phyloP scores from a whole-genome alignment of 78 protist genomes.

The Pelomyxa schiedti region DNA sequence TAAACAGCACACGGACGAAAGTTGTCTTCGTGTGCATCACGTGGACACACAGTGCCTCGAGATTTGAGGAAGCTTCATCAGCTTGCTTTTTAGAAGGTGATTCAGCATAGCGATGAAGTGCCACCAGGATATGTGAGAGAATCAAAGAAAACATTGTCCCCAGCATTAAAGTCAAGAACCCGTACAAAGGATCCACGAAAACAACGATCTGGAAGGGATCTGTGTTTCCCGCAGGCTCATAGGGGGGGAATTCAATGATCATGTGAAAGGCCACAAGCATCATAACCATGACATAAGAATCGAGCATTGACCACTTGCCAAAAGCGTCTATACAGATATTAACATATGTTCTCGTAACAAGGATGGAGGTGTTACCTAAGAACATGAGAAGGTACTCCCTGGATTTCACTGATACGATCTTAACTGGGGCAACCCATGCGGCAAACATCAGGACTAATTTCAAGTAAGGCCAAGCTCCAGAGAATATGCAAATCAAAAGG shows the following conservation, averaged over 20 bases:
- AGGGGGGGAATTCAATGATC: neutral
- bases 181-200: conserved; percentile 19
- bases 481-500: conserved; percentile 23
- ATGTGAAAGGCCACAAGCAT: conserved; percentile 26
- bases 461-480: conserved; percentile 53
- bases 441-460: conserved; percentile 14
- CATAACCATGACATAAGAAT: conserved; percentile 17
- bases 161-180: conserved; percentile 17
- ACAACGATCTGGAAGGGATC: neutral
- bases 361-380: too few relatives aligned
- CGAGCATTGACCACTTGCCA: conserved; percentile 53
- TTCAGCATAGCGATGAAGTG: conserved; percentile 1
- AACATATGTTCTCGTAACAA: too few relatives aligned
- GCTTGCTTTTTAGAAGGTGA: too few relatives aligned
- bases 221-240: neutral
- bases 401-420: neutral
- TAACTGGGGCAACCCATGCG: conserved; percentile 18
- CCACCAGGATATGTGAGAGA: conserved; percentile 12
- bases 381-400: conserved; percentile 6
- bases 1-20: neutral
- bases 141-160: conserved; percentile 26
- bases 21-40: neutral
- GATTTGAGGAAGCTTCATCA: neutral
- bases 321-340: conserved; percentile 14
- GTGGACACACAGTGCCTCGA: neutral